Conservation (phyloP, 2,329 filamentous ascomycete species). For the Sclerotinia sclerotiorum region DNA sequence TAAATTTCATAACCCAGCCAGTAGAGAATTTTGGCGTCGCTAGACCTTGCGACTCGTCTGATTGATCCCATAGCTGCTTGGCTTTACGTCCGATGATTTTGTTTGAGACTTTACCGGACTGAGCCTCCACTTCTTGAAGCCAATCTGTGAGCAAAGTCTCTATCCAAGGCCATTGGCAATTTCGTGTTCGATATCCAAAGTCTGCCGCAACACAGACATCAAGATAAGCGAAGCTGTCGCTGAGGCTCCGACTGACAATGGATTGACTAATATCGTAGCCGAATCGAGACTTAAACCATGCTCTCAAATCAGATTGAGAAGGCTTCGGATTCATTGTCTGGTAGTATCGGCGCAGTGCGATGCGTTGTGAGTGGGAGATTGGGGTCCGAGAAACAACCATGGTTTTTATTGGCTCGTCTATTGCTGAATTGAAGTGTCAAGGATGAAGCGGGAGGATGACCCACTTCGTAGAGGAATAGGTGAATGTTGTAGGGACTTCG, state of each 20-base stretch:
- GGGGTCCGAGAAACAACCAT: slow-evolving; percentile 1
- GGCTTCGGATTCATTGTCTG: slow-evolving; percentile 26
- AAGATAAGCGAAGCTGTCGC: slow-evolving; percentile 27
- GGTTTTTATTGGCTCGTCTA: neutral
- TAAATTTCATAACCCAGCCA: slow-evolving; percentile 27
- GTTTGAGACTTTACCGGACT: slow-evolving; percentile 22
- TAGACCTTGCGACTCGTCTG: slow-evolving; percentile 23
- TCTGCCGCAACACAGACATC: slow-evolving; percentile 19
- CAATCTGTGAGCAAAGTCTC: slow-evolving; percentile 25
- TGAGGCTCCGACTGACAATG: slow-evolving; percentile 27
- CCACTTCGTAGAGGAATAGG: neutral
- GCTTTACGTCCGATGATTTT: slow-evolving; percentile 25
- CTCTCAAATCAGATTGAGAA: slow-evolving; percentile 24
- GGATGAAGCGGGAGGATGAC: neutral
- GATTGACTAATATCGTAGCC: slow-evolving; percentile 28
- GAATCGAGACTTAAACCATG: slow-evolving; percentile 26
- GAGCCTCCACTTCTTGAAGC: slow-evolving; percentile 23
- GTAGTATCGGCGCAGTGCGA: slow-evolving; percentile 25
- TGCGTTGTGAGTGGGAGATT: slow-evolving; percentile 22
- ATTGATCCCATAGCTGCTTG: slow-evolving; percentile 24
- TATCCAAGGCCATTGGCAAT: slow-evolving; percentile 27
- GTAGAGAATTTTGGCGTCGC: slow-evolving; percentile 27
- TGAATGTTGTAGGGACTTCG: neutral
- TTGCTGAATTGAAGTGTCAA: neutral
- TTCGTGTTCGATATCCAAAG: slow-evolving; percentile 23